phyloP scores from a whole-genome alignment of 495 filamentous ascomycete genomes.

The Podospora fimiseda region DNA sequence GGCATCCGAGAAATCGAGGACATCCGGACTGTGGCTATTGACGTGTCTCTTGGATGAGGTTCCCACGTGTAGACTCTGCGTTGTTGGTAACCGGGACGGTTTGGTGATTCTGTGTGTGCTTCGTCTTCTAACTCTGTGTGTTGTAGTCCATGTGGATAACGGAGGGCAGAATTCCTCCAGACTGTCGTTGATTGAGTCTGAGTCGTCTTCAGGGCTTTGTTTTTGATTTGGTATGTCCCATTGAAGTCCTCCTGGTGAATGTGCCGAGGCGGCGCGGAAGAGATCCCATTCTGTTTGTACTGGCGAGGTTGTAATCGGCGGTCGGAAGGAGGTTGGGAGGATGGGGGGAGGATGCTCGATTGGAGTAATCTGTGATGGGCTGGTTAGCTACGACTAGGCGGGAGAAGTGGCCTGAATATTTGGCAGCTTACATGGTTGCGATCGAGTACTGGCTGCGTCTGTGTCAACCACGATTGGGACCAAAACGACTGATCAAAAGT shows the following conservation, averaged over 20 bases:
- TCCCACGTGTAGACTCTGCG: neutral
- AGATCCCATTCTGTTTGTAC: conserved; percentile 16
- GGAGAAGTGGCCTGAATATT: neutral
- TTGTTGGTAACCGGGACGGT: neutral
- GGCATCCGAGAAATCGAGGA: conserved; percentile 3
- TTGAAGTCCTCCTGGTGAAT: conserved; percentile 1
- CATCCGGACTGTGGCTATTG: conserved; percentile 6
- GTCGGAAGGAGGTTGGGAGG: conserved; percentile 3
- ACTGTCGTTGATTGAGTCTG: conserved; percentile 20
- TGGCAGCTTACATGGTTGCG: conserved; percentile 1
- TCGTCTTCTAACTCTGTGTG: conserved; percentile 6
- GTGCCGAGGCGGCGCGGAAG: conserved; percentile 2
- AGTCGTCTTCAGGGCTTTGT: conserved; percentile 21
- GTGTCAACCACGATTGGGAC: conserved; percentile 4
- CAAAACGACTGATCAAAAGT: neutral
- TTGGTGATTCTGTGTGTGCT: conserved; percentile 13
- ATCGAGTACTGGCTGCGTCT: neutral
- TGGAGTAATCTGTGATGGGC: neutral
- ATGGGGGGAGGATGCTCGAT: neutral
- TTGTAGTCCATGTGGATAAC: neutral
- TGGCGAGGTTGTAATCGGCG: neutral
- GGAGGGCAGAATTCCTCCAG: conserved; percentile 11
- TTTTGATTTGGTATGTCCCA: conserved; percentile 7
- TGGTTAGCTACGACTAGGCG: too few relatives aligned
- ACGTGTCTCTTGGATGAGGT: neutral